Evolutionary conservation across 805 yeast species (phyloP), one percentile per base, ranked within the genome.

Genomic region (Monosporozyma servazzii): DNA sequence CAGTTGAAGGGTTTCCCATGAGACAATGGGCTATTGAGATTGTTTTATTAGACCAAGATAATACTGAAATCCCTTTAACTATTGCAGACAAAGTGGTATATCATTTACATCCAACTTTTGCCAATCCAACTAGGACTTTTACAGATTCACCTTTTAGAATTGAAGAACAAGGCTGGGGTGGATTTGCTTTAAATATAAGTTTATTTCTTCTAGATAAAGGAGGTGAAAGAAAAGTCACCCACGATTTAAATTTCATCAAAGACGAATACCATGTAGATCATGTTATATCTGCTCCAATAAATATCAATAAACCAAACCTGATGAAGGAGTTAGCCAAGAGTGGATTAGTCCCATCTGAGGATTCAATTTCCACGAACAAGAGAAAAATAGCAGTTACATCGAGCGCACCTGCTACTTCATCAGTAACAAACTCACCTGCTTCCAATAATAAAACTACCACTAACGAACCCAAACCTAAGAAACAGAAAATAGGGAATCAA

Each of bases 151-250:
- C 99, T 10, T 91, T 90, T 71, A 78, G 71, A 63, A 84, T 91
- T 52, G 86, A 81, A 62, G 99, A 91, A 68, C 84, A 88, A 71
- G 99, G 99, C 48, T 91, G 99, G 98, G 99, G 98, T 67, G 98
- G 91, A 58, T 91, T 91, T 63, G 96, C 90, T 64, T 77, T 93
- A 65, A 86, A 86, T 39, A 82, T 93, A 54, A 76, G 86, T 33
- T 73, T 90, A 43, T 85, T 85, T 54, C 72, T 86, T 45, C 76
- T 84, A 18, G 98, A 95, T 54, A 86, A 85, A 64, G 86, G 84
- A 50, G 98, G 98, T 47, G 97, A 90, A 67, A 78, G 85, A 55
- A 86, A 86, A 64, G 69, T 93, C 51, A 80, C 79, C 61, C 98
- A 93, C 66, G 99, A 91, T 69, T 79, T 91, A 66, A 89, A 89